These are phyloP conservation scores for Aegilops speltoides DNA, from an alignment of 176 grass and related monocot genomes.

Conservation along the genomic window DNA sequence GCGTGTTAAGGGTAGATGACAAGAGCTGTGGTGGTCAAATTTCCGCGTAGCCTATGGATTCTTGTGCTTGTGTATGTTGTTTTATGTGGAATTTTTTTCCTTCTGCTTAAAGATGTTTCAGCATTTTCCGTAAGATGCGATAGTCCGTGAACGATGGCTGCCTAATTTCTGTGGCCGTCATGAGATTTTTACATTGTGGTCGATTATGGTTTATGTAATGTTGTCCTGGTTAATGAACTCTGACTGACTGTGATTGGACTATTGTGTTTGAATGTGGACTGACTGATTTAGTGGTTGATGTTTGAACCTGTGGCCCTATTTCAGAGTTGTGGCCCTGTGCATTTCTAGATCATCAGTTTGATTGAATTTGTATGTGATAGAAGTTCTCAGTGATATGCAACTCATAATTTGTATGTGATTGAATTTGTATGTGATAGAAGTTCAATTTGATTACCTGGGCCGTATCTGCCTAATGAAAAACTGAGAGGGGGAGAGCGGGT, in stretches of 20 bases:
- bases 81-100: conserved; percentile 12
- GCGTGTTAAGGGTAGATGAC: conserved; percentile 40
- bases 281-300: neutral
- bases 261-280: neutral
- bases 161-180: conserved; percentile 41
- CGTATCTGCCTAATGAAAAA: neutral
- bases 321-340: neutral
- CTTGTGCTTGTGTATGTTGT: conserved; percentile 41
- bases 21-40: conserved; percentile 31
- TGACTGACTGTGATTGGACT: neutral
- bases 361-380: no score
- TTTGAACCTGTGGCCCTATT: neutral
- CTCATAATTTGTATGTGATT: no score
- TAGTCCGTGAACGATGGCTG: conserved; percentile 49
- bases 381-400: no score
- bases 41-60: conserved; percentile 32
- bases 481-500: no score
- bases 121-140: conserved; percentile 36
- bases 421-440: no score
- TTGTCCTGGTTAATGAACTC: neutral
- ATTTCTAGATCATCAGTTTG: no score
- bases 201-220: conserved; percentile 21
- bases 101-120: neutral
- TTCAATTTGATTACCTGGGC: no score
- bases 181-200: conserved; percentile 35